Evolutionary conservation across 1,139 yeast genomes (phyloP), one percentile per base, ranked within the genome.

Genomic region (Taphrina confusa): DNA sequence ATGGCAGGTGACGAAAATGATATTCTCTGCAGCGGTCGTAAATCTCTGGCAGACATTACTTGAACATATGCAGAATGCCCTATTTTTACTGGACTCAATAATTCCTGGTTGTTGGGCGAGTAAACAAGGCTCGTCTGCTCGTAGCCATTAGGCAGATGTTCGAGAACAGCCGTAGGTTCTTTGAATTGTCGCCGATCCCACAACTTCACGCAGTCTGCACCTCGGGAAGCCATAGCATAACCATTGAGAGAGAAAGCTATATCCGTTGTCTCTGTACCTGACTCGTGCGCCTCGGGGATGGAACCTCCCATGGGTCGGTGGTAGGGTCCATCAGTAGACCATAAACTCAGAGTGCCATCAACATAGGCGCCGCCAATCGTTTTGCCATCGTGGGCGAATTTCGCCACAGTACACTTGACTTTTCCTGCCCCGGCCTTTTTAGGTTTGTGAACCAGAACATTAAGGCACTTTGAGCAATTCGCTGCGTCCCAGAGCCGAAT

Each of bases 111-210:
- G 33, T 69, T 66, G 1, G 74, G 71, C 12, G 73, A 68, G 61
- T 68, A 65, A 31, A 66, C 33, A 60, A 57, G 34, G 58, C 69
- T 60, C 30, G 68, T 57, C 57, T 68, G 67, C 52, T 68, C 67
- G 50, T 61, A 52, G 23, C 66, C 33, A 39, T 66, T 63, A 5
- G 66, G 47, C n/a, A 74, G 63, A 6, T 64, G 64, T 1, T 61
- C 34, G 14, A 72, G 64, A 34, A 66, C 70, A 25, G 75, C 65
- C 12, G 74, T 61, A 4, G 78, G 76, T 1, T 63, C 59, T 12
- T 66, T 67, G 31, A 72, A 65, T 42, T 71, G 70, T 40, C 78
- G 66, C 14, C 67, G 58, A 62, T 75, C 79, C 73, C 76, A 75
- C 8, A 74, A 63, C 57, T 73, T 73, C 6, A 60, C 14, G 75